Base-by-base conservation (phyloP, 768 basidiomycete genomes). In the Tricholoma saponaceum region DNA sequence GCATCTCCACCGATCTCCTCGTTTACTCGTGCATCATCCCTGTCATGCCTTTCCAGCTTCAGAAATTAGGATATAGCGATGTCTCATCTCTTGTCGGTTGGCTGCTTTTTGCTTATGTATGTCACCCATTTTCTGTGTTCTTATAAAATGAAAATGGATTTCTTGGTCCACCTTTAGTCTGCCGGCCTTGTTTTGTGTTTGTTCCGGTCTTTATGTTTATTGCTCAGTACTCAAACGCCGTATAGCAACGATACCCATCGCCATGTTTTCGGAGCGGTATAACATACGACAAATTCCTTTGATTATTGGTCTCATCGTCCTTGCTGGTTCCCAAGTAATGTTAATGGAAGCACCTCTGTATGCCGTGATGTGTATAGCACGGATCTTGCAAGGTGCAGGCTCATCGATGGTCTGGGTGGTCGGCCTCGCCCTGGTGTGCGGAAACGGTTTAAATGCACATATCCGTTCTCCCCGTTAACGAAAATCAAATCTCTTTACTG, bases 401-500 rank as follows among this genome's bases (percentile, higher is more conserved):
- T 84, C 84, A 0, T 80, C 84, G 5, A 74, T 84, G 67, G 74
- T 87, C 8, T 86, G 84, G 84, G 76, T 83, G 0, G 80, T 85
- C 18, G 85, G 85, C 1, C 62, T 86, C 30, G 84, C 85, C 23
- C 72, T 86, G 26, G 66, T 86, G 83, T 84, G 63, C 64, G 73
- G 12, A n/a, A 5, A 41, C 7, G n/a, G 39, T 41, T n/a, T 20
- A 4, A 22, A 44, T 35, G 20, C 28, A 43, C 13, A 33, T 10
- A 32, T 39, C 14, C 14, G 18, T 2, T 0, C 13, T 10, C 18
- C 10, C 33, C 35, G 52, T 25, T 33, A 8, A 26, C 33, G n/a
- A 28, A 8, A 13, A 35, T 30, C 30, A 30, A 44, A 10, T 3
- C 22, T 35, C 22, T 52, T 8, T 33, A 28, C n/a, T n/a, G 22